Percentiles rank a stretch among this genome's conserved stretches.
These are phyloP conservation scores for Podospora appendiculata DNA, from an alignment of 495 filamentous ascomycete species.

Conservation along the genomic window DNA sequence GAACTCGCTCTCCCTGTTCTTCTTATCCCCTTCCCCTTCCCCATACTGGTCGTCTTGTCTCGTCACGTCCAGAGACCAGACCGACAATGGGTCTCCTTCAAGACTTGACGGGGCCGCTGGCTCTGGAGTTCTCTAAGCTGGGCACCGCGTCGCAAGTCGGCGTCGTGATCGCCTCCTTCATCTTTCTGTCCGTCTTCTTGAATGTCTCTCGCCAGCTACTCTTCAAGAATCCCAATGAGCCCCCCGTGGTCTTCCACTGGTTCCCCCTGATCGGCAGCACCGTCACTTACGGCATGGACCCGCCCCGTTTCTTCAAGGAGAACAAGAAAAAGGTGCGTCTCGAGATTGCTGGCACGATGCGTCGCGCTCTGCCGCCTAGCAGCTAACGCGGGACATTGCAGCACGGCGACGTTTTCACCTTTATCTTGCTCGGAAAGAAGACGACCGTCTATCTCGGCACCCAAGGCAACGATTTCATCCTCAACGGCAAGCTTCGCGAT, in stretches of 20 bases:
- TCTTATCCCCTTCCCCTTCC: no score
- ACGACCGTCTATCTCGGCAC: slow-evolving; percentile 68
- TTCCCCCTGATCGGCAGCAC: slow-evolving; percentile 75
- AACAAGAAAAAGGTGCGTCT: slow-evolving; percentile 58
- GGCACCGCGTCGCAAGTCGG: slow-evolving; percentile 38
- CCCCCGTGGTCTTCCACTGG: slow-evolving; percentile 78
- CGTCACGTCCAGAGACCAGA: no score
- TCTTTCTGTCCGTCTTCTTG: slow-evolving; percentile 49
- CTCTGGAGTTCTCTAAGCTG: slow-evolving; percentile 34
- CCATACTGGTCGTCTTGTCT: not conserved
- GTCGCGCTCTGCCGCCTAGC: not conserved
- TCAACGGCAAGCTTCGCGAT: slow-evolving; percentile 77
- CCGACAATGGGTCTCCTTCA: slow-evolving; percentile 43
- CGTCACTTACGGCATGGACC: slow-evolving; percentile 75
- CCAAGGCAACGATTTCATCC: slow-evolving; percentile 79
- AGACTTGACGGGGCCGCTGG: slow-evolving; percentile 34
- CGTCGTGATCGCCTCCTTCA: slow-evolving; percentile 32
- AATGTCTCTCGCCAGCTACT: slow-evolving; percentile 65
- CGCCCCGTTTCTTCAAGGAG: slow-evolving; percentile 67
- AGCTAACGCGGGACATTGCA: slow-evolving; percentile 2
- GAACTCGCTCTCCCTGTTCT: no score
- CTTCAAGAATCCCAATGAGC: slow-evolving; percentile 64
- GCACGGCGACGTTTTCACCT: slow-evolving; percentile 56
- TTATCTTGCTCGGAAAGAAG: slow-evolving; percentile 66
- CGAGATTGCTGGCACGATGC: not conserved